Conservation (phyloP, 768 basidiomycete genomes). For the Gyrodon lividus region DNA sequence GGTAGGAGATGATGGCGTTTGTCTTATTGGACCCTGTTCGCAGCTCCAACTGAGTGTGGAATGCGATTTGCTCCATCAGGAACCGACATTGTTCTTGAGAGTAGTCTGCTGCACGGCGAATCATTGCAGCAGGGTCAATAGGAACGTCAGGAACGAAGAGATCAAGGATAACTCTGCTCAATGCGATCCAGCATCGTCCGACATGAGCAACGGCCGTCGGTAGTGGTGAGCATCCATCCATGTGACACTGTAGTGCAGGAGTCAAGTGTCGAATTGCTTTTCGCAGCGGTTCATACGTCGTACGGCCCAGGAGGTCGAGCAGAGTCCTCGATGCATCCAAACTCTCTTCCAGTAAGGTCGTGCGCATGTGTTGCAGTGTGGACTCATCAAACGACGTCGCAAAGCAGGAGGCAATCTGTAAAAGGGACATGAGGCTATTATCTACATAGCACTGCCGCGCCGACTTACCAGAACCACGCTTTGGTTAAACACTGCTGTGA, state of each 20-base stretch:
- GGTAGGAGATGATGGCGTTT: conserved; percentile 48
- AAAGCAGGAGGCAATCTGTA: conserved; percentile 48
- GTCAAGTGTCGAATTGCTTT: conserved; percentile 34
- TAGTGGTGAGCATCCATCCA: conserved; percentile 10
- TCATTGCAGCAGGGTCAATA: conserved; percentile 79
- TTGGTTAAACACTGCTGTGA: conserved; percentile 40
- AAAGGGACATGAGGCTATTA: conserved; percentile 5
- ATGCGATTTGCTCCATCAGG: conserved; percentile 46
- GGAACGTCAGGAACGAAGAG: conserved; percentile 83
- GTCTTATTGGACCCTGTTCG: conserved; percentile 53
- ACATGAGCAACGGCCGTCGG: conserved; percentile 34
- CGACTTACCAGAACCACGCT: conserved; percentile 43
- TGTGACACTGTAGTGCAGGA: conserved; percentile 23
- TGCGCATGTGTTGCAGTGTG: conserved; percentile 15
- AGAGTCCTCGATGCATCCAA: conserved; percentile 23
- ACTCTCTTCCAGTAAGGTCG: conserved; percentile 2
- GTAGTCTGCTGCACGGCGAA: conserved; percentile 45
- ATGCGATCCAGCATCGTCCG: conserved; percentile 57
- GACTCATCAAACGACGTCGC: conserved; percentile 35
- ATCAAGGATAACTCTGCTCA: conserved; percentile 59
- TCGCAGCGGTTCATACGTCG: conserved; percentile 35
- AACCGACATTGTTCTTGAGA: conserved; percentile 40
- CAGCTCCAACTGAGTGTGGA: conserved; percentile 57
- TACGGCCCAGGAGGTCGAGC: conserved; percentile 33
- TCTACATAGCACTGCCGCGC: neutral